Conservation (phyloP, 2,329 filamentous ascomycete species). For the Stagonosporopsis chrysanthemi region DNA sequence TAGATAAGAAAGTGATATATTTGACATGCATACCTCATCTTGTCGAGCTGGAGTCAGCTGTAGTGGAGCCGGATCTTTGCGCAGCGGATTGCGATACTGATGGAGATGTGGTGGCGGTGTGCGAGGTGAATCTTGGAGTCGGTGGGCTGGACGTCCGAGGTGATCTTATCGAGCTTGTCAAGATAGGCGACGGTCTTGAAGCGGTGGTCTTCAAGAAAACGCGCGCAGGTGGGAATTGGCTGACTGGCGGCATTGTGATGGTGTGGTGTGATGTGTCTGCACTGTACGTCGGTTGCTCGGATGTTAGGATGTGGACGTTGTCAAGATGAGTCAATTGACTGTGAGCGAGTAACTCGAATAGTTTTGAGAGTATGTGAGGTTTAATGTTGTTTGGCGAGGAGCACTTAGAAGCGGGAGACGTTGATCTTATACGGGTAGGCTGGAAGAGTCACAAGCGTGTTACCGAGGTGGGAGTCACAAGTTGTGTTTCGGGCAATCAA, state of each 20-base stretch:
- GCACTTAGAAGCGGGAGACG: neutral
- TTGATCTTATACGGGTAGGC: constrained; percentile 9
- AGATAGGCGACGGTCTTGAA: constrained; percentile 7
- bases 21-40: constrained; percentile 3
- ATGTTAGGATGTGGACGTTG: neutral
- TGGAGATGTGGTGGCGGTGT: constrained; percentile 11
- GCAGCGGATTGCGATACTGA: constrained; percentile 8
- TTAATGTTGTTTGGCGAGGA: neutral
- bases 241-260: constrained; percentile 37
- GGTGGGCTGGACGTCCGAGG: constrained; percentile 12
- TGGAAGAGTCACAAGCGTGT: constrained; percentile 18
- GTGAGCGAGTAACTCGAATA: neutral
- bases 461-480: constrained; percentile 17
- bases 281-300: neutral
- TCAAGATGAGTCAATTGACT: neutral
- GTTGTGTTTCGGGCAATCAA: constrained; percentile 22
- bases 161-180: constrained; percentile 15
- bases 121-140: constrained; percentile 16
- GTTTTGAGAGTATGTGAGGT: neutral
- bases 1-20: neutral
- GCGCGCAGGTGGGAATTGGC: constrained; percentile 40
- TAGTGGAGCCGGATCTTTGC: constrained; percentile 1
- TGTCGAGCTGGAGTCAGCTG: constrained; percentile 3
- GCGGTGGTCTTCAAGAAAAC: constrained; percentile 34
- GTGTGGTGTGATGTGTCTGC: neutral